Base-by-base conservation (phyloP, 1,284 basidiomycete species). In the Ustilago bromivora region DNA sequence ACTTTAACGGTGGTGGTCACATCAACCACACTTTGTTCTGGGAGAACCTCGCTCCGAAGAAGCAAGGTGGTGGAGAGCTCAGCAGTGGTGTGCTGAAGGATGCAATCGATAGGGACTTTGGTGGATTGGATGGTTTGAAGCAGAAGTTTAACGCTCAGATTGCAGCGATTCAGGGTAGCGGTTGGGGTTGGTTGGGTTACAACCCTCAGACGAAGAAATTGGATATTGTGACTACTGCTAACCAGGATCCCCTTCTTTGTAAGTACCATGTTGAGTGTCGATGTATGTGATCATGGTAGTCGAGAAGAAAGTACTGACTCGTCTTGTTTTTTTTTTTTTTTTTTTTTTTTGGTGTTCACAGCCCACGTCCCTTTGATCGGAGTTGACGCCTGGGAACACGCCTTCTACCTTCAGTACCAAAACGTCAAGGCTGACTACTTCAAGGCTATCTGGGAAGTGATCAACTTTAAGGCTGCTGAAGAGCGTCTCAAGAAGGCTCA, bases 11-110 rank as follows among this genome's bases (percentile, higher is more conserved):
- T 34, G 84, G 84, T 53, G 82, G 83, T n/a, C 80, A 83, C 75
- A 78, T 86, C 71, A 86, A 86, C 81, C 84, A 86, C 79, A 74
- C 84, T 32, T 72, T 86, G 15, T 86, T 86, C 76, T 86, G 84
- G 84, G 68, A 78, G 66, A 86, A 86, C 73, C 72, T 86, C 2
- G 83, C 84, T 3, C 84, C 84, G 4, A 23, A 49, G 34, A 79
- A 74, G 52, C n/a, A 81, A 10, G 84, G 84, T 51, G 84, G 84
- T 43, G 84, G 84, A 49, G 71, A 83, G 63, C 76, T 84, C n/a
- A 59, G 58, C 51, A 60, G 49, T 35, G 84, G 84, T 46, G 64
- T 47, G 32, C 76, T 86, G 56, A 80, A 82, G 66, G 62, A 81
- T 4, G 84, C 84, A 0, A 85, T 86, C 57, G 84, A 85, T 23